Base-by-base conservation (phyloP, 2,329 filamentous ascomycete species). In the Penicillium glabrum region DNA sequence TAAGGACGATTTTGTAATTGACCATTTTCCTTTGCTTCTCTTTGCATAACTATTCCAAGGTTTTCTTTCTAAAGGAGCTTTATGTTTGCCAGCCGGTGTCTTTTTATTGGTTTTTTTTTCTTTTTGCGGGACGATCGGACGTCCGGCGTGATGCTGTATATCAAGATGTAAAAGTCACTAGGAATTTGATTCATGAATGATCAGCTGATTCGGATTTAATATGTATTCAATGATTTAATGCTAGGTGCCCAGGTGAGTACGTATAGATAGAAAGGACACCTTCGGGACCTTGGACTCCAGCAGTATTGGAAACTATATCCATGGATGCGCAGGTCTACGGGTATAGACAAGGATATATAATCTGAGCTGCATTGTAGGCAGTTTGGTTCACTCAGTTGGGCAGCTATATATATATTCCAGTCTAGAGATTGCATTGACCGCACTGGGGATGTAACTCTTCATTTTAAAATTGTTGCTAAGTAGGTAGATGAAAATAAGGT, bases 1-100 rank as follows among this genome's bases (percentile, higher is more conserved):
- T 96, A 82, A 82, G 52, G 51, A 54, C 53, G 60, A 57, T 57
- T 49, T 9, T 58, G 26, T 59, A 57, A 56, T 62, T 51, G 53
- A 37, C 53, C 33, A 43, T 57, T 47, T 56, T 47, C 29, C 44
- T 44, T 31, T 53, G 46, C 46, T 60, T 66, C 56, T 46, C 60
- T 56, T 54, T 66, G 64, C 61, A 67, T 66, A 57, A 57, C 58
- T 66, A 61, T 27, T 48, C 27, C 27, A 33, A 33, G 46, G 27
- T 51, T 35, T 61, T 56, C 50, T 27, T 47, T 54, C 57, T 43
- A 57, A 57, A 57, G 56, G 53, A 48, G 54, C 44, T 59, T 63
- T 59, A 51, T 23, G 23, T 52, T 61, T 61, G 44, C 55, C 44
- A 66, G 64, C 63, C 60, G 61, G 62, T 57, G 61, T 62, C 56